Evolutionary conservation across 1,284 basidiomycete species (phyloP).

Genomic region (Puccinia hordei): DNA sequence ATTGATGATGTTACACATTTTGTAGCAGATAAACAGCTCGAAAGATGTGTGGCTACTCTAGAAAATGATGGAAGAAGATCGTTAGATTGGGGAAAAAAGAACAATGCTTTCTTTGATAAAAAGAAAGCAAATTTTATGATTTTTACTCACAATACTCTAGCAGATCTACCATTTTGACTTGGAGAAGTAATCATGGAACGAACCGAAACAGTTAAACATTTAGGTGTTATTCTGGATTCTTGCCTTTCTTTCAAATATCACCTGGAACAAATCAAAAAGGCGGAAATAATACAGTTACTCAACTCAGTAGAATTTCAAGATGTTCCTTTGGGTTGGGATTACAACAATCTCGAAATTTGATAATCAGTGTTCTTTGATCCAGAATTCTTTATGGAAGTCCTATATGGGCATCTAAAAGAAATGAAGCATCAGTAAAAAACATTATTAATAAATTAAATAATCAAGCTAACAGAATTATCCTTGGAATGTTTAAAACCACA

Average conservation of each 20-base stretch:
- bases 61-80: not conserved
- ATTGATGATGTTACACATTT: constrained; percentile 1
- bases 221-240: not conserved
- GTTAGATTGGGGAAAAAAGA: not conserved
- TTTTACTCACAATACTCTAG: not conserved
- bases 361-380: not conserved
- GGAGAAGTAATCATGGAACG: not conserved
- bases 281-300: not conserved
- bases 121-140: constrained; percentile 1
- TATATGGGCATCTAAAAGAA: not conserved
- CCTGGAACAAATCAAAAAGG: not conserved
- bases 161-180: not conserved
- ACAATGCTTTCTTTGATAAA: not conserved
- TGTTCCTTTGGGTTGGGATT: no score
- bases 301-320: not conserved
- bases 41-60: not conserved
- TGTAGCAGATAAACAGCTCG: not conserved
- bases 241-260: not conserved
- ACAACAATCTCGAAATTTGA: not conserved
- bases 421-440: not conserved
- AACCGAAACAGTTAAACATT: not conserved
- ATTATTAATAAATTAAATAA: not conserved
- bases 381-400: not conserved
- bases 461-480: not conserved
- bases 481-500: not conserved